These are phyloP conservation scores for Dryas alaskensis DNA, from an alignment of 306 rosid species.

Conservation along the genomic window DNA sequence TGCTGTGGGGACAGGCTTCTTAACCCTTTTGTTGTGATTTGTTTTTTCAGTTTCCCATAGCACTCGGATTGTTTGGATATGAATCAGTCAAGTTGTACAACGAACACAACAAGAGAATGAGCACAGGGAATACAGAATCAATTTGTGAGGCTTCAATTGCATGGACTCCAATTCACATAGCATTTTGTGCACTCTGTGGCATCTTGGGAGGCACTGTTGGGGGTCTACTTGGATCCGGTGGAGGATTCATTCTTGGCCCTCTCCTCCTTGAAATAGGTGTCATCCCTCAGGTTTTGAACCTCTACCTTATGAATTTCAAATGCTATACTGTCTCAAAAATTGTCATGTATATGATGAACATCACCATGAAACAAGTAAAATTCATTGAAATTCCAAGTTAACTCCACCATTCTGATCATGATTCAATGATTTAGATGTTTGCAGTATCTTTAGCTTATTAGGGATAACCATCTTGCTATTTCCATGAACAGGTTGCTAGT, in stretches of 20 bases:
- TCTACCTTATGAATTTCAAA: background rate
- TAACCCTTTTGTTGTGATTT: background rate
- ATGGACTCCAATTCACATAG: slow-evolving; percentile 57
- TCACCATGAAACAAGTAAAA: too few relatives aligned
- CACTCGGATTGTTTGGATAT: slow-evolving; percentile 63
- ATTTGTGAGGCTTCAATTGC: slow-evolving; percentile 88
- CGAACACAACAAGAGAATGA: slow-evolving; percentile 58
- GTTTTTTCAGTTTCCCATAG: slow-evolving; percentile 60
- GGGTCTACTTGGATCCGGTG: slow-evolving; percentile 87
- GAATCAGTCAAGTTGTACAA: slow-evolving; percentile 70
- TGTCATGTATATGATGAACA: too few relatives aligned
- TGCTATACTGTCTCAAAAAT: background rate
- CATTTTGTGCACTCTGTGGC: slow-evolving; percentile 79
- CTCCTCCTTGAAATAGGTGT: slow-evolving; percentile 91
- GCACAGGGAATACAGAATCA: slow-evolving; percentile 49
- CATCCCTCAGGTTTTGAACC: slow-evolving; percentile 60
- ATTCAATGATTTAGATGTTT: too few relatives aligned
- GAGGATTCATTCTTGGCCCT: slow-evolving; percentile 84
- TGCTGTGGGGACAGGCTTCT: slow-evolving; percentile 10
- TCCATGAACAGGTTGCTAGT: slow-evolving; percentile 70
- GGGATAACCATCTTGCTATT: background rate
- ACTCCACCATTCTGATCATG: too few relatives aligned
- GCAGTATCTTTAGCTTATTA: too few relatives aligned
- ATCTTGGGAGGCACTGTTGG: slow-evolving; percentile 81
- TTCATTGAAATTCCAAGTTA: too few relatives aligned